phyloP scores from a whole-genome alignment of 2,329 filamentous ascomycete genomes.

The Exophiala phaeomuriformis region DNA sequence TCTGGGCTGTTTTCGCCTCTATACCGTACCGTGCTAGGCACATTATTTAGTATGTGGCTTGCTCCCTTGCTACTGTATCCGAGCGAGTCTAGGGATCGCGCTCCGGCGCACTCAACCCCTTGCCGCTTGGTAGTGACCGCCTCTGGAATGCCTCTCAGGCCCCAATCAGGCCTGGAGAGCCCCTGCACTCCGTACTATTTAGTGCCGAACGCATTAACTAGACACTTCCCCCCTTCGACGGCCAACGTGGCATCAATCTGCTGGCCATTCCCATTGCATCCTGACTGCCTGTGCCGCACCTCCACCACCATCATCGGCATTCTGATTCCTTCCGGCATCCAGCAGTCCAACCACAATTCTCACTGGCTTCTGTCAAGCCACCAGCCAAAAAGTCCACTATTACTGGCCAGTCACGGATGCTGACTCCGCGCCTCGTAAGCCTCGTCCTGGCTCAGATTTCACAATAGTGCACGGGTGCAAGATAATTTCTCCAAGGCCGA shows the following conservation, averaged over 20 bases:
- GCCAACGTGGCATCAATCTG: not conserved
- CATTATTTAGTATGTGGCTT: slow-evolving; percentile 1
- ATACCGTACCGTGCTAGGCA: not conserved
- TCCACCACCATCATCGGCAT: not conserved
- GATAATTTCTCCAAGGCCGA: too few species aligned
- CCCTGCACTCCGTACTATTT: too few species aligned
- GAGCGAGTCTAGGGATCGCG: too few species aligned
- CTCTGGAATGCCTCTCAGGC: too few species aligned
- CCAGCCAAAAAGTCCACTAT: not conserved
- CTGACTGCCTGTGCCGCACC: not conserved
- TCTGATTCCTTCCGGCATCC: not conserved
- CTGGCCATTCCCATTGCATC: not conserved
- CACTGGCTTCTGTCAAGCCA: not conserved
- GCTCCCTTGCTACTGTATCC: not conserved
- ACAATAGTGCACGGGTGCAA: too few species aligned
- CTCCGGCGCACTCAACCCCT: too few species aligned
- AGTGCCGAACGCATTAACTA: not conserved
- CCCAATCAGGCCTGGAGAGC: too few species aligned
- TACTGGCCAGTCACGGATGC: too few species aligned
- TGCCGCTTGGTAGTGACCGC: too few species aligned
- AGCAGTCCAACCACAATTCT: slow-evolving; percentile 9
- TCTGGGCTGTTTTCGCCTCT: not conserved
- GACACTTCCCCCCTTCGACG: not conserved
- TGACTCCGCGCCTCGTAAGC: too few species aligned
- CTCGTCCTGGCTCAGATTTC: too few species aligned